phyloP scores from a whole-genome alignment of 306 rosid species.

The Quercus aquifolioides region DNA sequence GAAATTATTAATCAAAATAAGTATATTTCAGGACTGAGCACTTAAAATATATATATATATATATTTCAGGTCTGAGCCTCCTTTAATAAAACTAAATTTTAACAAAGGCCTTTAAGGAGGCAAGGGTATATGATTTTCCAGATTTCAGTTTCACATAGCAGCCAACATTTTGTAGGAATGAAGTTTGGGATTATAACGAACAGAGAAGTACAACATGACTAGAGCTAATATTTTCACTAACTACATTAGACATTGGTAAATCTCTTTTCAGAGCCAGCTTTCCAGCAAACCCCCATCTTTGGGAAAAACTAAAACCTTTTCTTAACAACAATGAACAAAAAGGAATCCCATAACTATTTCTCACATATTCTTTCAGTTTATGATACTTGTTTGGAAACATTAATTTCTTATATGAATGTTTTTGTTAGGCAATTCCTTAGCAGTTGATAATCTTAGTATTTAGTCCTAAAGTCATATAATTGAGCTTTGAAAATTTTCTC shows the following conservation, averaged over 20 bases:
- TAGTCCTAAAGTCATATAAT: not conserved
- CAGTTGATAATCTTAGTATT: not conserved
- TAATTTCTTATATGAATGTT: not conserved
- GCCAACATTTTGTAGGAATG: not conserved
- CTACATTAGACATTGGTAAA: not conserved
- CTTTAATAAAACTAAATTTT: not conserved
- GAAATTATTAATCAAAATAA: too few relatives aligned
- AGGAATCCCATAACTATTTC: not conserved
- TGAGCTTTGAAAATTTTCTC: not conserved
- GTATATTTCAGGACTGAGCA: too few relatives aligned
- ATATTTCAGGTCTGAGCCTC: not conserved
- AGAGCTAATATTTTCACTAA: not conserved
- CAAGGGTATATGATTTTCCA: not conserved
- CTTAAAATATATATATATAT: not conserved
- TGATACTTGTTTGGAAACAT: not conserved
- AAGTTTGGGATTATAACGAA: not conserved
- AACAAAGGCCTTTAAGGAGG: not conserved
- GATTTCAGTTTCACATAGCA: not conserved
- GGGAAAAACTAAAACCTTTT: not conserved
- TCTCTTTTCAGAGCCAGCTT: not conserved
- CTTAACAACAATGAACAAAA: not conserved
- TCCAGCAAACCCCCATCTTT: not conserved
- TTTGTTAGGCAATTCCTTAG: not conserved
- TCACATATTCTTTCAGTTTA: not conserved
- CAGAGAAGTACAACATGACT: not conserved